Base-by-base conservation (phyloP, 1,284 basidiomycete species). In the Ceratobasidium sp. region DNA sequence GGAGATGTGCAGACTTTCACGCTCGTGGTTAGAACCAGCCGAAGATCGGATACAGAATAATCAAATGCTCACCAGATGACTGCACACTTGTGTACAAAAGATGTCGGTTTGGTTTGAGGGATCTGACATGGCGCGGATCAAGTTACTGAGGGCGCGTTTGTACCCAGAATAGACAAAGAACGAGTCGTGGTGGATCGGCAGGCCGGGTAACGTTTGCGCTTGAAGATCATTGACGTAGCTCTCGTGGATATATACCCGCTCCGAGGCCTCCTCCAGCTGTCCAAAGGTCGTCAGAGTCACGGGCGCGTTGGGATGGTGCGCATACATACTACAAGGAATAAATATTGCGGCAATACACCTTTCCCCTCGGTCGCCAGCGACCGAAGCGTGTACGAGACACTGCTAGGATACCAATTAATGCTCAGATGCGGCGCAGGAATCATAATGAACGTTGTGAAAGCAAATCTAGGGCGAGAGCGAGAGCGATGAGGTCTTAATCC, bases 81-180 rank as follows among this genome's bases (percentile, higher is more conserved):
- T 54, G 22, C 64, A 66, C 8, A 41, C 49, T 53, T 41, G 48
- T 2, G 49, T 24, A 11, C 49, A 41, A 39, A 66, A 53, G 1
- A 27, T 16, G 49, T 66, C 64, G 3, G 16, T 16, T 2, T 66
- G 64, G n/a, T 53, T 66, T 0, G 22, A 39, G 4, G 64, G 31
- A 22, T 11, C 27, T 14, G 64, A 34, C 9, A 66, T 37, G 8
- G 48, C 6, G 3, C 31, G 4, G 27, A 66, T 53, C 49, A 66
- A 22, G 22, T 66, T 41, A 13, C 31, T 53, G 1, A 66, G 34
- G 5, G 64, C 64, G 34, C 31, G 41, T 7, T 53, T 53, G n/a
- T 66, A 66, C n/a, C 64, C 64, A 7, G 48, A 27, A 34, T 53
- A 66, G 8, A 66, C 51, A 53, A 53, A 66, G 51, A 51, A 66